Evolutionary conservation across 2,329 filamentous ascomycete genomes (phyloP), one percentile per base, ranked within the genome.

Genomic region (Fusarium circinatum): DNA sequence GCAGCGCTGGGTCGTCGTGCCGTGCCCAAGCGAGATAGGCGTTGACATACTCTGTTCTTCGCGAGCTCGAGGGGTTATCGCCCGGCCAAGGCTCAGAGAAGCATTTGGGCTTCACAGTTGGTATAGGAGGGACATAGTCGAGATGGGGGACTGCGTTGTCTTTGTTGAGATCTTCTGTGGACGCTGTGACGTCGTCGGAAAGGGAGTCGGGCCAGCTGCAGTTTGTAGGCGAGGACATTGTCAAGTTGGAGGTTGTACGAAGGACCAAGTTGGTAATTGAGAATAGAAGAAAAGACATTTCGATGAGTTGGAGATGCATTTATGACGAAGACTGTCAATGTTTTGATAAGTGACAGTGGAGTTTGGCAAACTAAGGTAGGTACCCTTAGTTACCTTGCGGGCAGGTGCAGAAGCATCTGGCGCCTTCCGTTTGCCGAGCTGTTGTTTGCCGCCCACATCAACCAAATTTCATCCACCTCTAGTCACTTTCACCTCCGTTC

Each of bases 1-100:
- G 52, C 2, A 44, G 4, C 0, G 12, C 15, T 8, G 38, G 38
- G 26, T 1, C 22, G 0, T 30, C 52, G 11, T 20, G 1, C 4
- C 52, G 38, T 24, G 22, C 52, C 52, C 52, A 44, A 8, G 8
- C 17, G 12, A 56, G 38, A 24, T 44, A 56, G 6, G 52, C 52
- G 2, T 32, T 24, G 8, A 56, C 26, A 18, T 44, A 44, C 26
- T 24, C 38, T 32, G 22, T 32, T 24, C 52, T 44, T 6, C 9
- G 36, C 14, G 26, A 24, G 22, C 15, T 56, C 8, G 38, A 24
- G 13, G 52, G 52, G 38, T 9, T 24, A 28, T 56, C 38, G 22
- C 26, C 22, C 2, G 38, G 52, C 38, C 38, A 56, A 11, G 38
- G 22, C 38, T 56, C 26, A 2, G 26, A 56, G 52, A 56, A 56